Evolutionary conservation across 2,329 filamentous ascomycete genomes (phyloP), one percentile per base, ranked within the genome.

Genomic region (Fusarium verticillioides): DNA sequence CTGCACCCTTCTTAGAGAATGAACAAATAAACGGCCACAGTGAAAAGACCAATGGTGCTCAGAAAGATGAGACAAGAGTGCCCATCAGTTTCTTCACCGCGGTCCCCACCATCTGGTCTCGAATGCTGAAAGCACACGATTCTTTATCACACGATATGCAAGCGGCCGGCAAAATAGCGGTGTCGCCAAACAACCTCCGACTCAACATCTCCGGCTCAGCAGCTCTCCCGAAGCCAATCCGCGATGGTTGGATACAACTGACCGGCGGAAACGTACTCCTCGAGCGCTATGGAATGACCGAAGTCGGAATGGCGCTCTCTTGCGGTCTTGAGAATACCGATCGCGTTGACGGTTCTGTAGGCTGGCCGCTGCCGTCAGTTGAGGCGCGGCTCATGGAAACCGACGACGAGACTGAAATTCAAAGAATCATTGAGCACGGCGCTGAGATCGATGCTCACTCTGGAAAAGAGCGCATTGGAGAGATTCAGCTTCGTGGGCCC

Each of bases 251-350:
- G 95, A 87, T 89, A 21, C 86, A 91, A 11, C 89, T 98, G 16
- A 94, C 91, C 72, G 84, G 85, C 50, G 96, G 96, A 47, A 97
- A 97, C 78, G 88, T 97, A 18, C 90, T 99, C 1, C 90, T 99
- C 8, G 96, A 99, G 83, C 93, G 96, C n/a, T 99, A 97, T 81
- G 96, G 96, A 79, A 98, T 99, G 96, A 99, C 96, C 8, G 96
- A 99, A 84, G 95, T 98, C 2, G 96, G 96, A 76, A 98, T 99
- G 96, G 96, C 96, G 0, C 88, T 99, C n/a, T 96, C 93, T 68
- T 98, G 96, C 81, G 95, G 95, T 5, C 90, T 98, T 5, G 87
- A 91, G 72, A 89, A 88, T 58, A 79, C 84, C 9, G 93, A 97
- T 79, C 94, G 96, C 53, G 91, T 97, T 7, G 95, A 98, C 78